These are phyloP conservation scores for Botryotinia globosa DNA, from an alignment of 2,329 filamentous ascomycete genomes.

Conservation along the genomic window DNA sequence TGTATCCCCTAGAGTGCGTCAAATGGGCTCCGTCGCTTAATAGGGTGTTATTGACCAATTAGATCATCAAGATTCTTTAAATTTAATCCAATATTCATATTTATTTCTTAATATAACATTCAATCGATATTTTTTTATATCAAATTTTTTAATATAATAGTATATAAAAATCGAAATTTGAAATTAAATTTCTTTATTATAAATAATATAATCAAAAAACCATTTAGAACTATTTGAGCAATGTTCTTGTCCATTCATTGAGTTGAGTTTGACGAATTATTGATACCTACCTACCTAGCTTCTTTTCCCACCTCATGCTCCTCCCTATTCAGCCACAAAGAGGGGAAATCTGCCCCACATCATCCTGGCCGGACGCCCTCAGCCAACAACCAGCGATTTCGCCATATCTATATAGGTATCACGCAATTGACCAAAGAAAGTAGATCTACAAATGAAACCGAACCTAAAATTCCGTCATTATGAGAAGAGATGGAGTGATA, in stretches of 20 bases:
- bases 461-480: neutral
- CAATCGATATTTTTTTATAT: no score
- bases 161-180: no score
- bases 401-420: conserved; percentile 16
- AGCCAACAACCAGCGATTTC: neutral
- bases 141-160: no score
- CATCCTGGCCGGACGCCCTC: neutral
- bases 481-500: neutral
- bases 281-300: no score
- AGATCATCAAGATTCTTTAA: no score
- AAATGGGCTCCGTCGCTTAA: no score
- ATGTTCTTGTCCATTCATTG: neutral
- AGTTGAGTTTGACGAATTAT: neutral
- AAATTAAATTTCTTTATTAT: no score
- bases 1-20: neutral
- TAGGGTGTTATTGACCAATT: no score
- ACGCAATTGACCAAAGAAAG: conserved; percentile 17
- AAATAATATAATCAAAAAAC: no score
- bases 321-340: neutral
- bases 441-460: conserved; percentile 15
- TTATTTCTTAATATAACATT: no score
- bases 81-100: no score
- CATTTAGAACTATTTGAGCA: neutral
- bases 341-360: conserved; percentile 1
- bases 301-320: neutral